Percentiles rank a stretch among this genome's conserved stretches.
These are phyloP conservation scores for Coemansia umbellata DNA, from an alignment of 192 early-diverging fungal genomes.

Conservation along the genomic window DNA sequence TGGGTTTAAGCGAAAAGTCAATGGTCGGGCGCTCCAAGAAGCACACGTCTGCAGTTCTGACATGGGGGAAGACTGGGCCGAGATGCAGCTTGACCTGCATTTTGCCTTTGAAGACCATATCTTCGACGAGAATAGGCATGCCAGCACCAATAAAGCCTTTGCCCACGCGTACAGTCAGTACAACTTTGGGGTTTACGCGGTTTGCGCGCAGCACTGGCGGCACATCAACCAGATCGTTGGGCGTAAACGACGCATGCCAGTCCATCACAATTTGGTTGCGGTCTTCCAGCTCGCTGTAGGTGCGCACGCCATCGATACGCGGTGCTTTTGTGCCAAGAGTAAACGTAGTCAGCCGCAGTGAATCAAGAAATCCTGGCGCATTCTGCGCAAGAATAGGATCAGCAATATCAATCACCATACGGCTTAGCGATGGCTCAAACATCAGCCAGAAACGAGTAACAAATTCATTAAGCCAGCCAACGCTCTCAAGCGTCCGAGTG, in stretches of 20 bases:
- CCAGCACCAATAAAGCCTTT: conserved; percentile 81
- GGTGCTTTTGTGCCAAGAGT: conserved; percentile 77
- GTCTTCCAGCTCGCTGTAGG: conserved; percentile 62
- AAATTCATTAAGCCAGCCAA: conserved; percentile 92
- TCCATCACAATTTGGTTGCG: conserved; percentile 86
- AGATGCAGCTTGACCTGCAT: conserved; percentile 81
- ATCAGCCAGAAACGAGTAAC: conserved; percentile 83
- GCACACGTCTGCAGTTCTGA: conserved; percentile 76
- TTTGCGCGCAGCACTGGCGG: conserved; percentile 63
- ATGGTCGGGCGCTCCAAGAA: conserved; percentile 84
- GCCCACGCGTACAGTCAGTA: conserved; percentile 79
- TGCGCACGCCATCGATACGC: conserved; percentile 65
- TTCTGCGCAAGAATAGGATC: conserved; percentile 70
- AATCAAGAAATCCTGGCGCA: conserved; percentile 79
- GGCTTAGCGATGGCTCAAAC: conserved; percentile 82
- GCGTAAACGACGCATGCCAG: conserved; percentile 82
- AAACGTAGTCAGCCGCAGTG: conserved; percentile 67
- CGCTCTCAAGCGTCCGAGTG: conserved; percentile 57
- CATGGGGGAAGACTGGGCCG: conserved; percentile 80
- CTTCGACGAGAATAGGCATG: conserved; percentile 80
- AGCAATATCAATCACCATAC: conserved; percentile 64
- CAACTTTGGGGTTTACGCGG: conserved; percentile 83
- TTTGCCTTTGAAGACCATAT: conserved; percentile 77
- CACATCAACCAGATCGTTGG: conserved; percentile 74
- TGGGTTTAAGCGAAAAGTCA: conserved; percentile 86